phyloP scores from a whole-genome alignment of 371 early-diverging fungal species.

The Circinella umbellata region DNA sequence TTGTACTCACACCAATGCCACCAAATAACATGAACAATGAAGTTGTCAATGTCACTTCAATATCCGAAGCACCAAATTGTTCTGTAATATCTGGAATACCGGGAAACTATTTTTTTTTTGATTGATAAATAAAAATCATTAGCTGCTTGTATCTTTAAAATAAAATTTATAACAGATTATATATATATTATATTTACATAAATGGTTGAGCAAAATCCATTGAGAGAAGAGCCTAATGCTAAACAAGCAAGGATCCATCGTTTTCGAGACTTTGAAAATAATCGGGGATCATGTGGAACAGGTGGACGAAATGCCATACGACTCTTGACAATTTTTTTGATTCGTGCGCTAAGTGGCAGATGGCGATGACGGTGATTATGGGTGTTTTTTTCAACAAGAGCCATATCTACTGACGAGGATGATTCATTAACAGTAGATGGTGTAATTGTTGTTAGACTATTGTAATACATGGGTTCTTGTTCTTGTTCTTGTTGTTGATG shows the following conservation, averaged over 20 bases:
- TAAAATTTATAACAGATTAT: not conserved
- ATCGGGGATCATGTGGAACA: constrained; percentile 32
- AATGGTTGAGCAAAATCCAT: constrained; percentile 47
- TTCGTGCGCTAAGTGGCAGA: not conserved
- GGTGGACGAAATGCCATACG: constrained; percentile 34
- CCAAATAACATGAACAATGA: constrained; percentile 57
- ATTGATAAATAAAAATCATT: too few relatives aligned
- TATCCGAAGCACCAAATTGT: constrained; percentile 43
- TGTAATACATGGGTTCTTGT: too few relatives aligned
- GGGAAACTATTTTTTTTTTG: constrained; percentile 24
- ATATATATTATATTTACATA: constrained; percentile 26
- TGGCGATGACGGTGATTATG: too few relatives aligned
- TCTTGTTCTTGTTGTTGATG: too few relatives aligned
- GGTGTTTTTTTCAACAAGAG: not conserved
- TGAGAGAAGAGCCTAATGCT: constrained; percentile 37
- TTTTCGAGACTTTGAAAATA: constrained; percentile 26
- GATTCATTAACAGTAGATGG: too few relatives aligned
- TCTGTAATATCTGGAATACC: constrained; percentile 47
- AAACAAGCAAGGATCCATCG: constrained; percentile 36
- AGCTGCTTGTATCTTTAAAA: too few relatives aligned
- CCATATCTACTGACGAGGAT: not conserved
- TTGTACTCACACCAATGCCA: constrained; percentile 44
- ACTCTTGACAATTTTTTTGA: not conserved
- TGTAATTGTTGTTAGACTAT: too few relatives aligned
- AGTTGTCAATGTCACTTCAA: constrained; percentile 50